A percentile compares a stretch with the other conserved stretches of the same genome.
These are phyloP conservation scores for Metschnikowia aberdeeniae DNA, from an alignment of 805 yeast genomes.

Conservation along the genomic window DNA sequence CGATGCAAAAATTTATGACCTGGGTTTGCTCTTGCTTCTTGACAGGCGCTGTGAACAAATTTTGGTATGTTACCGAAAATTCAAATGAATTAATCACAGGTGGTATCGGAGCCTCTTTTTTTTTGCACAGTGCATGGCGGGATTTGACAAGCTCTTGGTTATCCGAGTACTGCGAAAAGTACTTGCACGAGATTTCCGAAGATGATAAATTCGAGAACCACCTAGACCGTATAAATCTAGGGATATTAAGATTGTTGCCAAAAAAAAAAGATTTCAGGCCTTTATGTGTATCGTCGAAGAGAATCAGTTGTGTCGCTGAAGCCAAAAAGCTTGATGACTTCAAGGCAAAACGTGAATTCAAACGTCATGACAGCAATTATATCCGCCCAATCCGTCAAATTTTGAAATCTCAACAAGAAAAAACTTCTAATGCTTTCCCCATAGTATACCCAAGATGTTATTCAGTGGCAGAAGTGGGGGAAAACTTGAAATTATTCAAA, in stretches of 20 bases:
- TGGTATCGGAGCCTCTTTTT: conserved; percentile 41
- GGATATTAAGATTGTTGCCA: conserved; percentile 52
- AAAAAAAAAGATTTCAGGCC: conserved; percentile 58
- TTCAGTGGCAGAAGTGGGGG: conserved; percentile 46
- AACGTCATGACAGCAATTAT: conserved; percentile 30
- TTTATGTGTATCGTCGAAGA: conserved; percentile 47
- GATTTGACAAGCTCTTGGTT: conserved; percentile 39
- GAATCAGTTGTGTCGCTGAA: conserved; percentile 1
- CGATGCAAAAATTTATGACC: conserved; percentile 40
- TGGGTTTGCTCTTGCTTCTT: conserved; percentile 58
- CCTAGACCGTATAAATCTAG: conserved; percentile 24
- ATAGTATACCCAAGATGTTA: conserved; percentile 27
- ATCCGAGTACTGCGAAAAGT: conserved; percentile 35
- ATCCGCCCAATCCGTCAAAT: conserved; percentile 41
- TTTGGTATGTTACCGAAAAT: conserved; percentile 65
- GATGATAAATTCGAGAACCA: background rate
- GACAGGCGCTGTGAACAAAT: conserved; percentile 43
- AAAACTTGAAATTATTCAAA: conserved; percentile 36
- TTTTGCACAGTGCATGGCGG: conserved; percentile 58
- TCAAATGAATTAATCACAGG: background rate
- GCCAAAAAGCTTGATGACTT: background rate
- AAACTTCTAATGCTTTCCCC: background rate
- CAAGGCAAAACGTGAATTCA: conserved; percentile 20
- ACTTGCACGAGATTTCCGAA: conserved; percentile 22
- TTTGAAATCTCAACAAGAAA: conserved; percentile 16